A percentile compares a stretch with the other conserved stretches of the same genome.
phyloP scores from a whole-genome alignment of 2,329 filamentous ascomycete species.

The Coleophoma cylindrospora region DNA sequence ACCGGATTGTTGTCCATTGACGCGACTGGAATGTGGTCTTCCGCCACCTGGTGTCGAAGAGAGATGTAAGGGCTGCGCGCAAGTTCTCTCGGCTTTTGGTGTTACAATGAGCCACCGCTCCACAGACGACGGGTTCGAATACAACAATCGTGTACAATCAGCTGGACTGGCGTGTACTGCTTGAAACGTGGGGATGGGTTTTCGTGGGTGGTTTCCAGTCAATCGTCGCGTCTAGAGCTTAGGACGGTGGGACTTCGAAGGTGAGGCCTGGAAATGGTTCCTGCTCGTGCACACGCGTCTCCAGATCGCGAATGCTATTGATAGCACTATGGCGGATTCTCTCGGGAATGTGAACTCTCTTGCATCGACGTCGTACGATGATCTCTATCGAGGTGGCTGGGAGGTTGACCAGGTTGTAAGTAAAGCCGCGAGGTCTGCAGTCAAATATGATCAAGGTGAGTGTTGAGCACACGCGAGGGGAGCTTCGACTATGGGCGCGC shows the following conservation, averaged over 20 bases:
- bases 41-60: not conserved
- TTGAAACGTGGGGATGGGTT: not conserved
- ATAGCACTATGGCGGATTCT: not conserved
- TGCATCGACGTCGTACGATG: no score
- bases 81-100: not conserved
- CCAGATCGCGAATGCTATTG: not conserved
- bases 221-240: no score
- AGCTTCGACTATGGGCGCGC: not conserved
- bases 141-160: not conserved
- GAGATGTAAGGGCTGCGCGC: slow-evolving; percentile 2
- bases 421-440: not conserved
- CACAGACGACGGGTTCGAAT: no score
- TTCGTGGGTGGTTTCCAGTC: not conserved
- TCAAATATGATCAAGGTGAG: not conserved
- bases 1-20: slow-evolving; percentile 12
- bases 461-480: not conserved
- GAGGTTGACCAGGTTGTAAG: not conserved
- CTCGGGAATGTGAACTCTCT: not conserved
- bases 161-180: not conserved
- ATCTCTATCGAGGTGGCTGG: no score
- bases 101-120: not conserved
- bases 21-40: slow-evolving; percentile 13
- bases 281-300: not conserved
- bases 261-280: not conserved
- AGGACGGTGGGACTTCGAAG: not conserved